phyloP scores from a whole-genome alignment of 1,139 yeast species.

The Zygoascus meyerae region DNA sequence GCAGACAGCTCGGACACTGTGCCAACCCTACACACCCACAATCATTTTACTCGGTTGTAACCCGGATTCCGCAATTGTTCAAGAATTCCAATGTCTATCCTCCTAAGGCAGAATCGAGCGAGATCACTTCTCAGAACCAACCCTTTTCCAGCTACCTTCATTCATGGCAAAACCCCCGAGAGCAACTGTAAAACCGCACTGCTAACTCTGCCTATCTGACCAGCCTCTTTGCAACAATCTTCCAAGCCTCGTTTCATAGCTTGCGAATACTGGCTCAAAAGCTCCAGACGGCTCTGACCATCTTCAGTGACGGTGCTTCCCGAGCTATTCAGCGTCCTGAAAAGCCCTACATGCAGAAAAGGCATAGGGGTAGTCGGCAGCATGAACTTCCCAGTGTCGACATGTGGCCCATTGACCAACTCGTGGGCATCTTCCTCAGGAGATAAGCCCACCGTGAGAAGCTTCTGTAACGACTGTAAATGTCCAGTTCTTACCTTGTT shows the following conservation, averaged over 20 bases:
- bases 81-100: too few relatives aligned
- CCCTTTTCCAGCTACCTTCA: too few relatives aligned
- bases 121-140: too few relatives aligned
- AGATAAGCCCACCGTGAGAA: slow-evolving; percentile 27
- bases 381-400: slow-evolving; percentile 46
- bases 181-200: slow-evolving; percentile 20
- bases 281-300: slow-evolving; percentile 51
- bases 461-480: slow-evolving; percentile 26
- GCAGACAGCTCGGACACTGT: too few relatives aligned
- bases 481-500: slow-evolving; percentile 30
- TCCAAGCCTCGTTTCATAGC: slow-evolving; percentile 50
- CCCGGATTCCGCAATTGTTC: too few relatives aligned
- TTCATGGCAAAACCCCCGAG: too few relatives aligned
- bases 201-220: slow-evolving; percentile 63
- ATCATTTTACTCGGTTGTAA: too few relatives aligned
- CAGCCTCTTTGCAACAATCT: slow-evolving; percentile 60
- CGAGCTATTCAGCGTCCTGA: slow-evolving; percentile 21
- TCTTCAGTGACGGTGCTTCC: slow-evolving; percentile 46
- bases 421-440: slow-evolving; percentile 13
- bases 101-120: too few relatives aligned
- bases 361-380: slow-evolving; percentile 55
- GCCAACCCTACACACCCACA: too few relatives aligned
- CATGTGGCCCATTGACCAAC: slow-evolving; percentile 32
- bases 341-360: slow-evolving; percentile 29
- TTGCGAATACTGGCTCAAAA: slow-evolving; percentile 47